phyloP scores from a whole-genome alignment of 352 stramenopile genomes.

The Globisporangium nagaii region DNA sequence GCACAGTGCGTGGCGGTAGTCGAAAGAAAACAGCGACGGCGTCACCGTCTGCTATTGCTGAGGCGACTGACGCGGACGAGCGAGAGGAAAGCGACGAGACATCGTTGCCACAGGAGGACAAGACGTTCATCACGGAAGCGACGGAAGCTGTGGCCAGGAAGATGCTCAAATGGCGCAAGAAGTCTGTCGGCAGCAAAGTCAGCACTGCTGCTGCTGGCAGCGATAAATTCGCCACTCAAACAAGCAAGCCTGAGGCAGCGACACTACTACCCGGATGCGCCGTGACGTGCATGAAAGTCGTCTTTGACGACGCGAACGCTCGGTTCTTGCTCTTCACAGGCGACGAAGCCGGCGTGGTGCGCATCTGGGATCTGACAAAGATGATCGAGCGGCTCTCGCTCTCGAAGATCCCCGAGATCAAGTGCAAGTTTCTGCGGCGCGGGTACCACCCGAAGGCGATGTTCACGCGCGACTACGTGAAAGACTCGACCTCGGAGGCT shows the following conservation, averaged over 20 bases:
- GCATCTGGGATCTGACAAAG: slow-evolving; percentile 39
- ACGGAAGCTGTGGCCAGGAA: slow-evolving; percentile 31
- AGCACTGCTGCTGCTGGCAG: not conserved
- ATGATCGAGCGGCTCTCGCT: slow-evolving; percentile 49
- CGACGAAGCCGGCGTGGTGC: slow-evolving; percentile 43
- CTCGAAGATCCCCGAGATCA: slow-evolving; percentile 53
- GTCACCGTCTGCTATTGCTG: not conserved
- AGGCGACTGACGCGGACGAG: slow-evolving; percentile 8
- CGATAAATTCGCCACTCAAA: not conserved
- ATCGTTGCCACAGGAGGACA: not conserved
- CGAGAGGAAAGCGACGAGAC: not conserved
- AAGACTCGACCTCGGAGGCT: slow-evolving; percentile 21
- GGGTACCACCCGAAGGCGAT: slow-evolving; percentile 59
- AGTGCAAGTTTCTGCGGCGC: slow-evolving; percentile 50
- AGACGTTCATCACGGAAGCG: slow-evolving; percentile 27
- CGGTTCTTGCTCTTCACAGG: slow-evolving; percentile 54
- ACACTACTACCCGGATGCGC: slow-evolving; percentile 13
- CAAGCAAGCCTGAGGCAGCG: slow-evolving; percentile 7
- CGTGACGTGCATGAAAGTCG: slow-evolving; percentile 49
- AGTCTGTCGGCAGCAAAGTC: not conserved
- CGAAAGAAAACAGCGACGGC: not conserved
- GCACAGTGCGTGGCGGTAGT: no score
- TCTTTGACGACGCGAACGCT: slow-evolving; percentile 36
- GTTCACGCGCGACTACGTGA: slow-evolving; percentile 51
- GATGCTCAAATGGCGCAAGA: slow-evolving; percentile 19